A percentile compares a stretch with the other conserved stretches of the same genome.
phyloP scores from a whole-genome alignment of 345 rosid genomes.

The Eutrema heterophyllum region DNA sequence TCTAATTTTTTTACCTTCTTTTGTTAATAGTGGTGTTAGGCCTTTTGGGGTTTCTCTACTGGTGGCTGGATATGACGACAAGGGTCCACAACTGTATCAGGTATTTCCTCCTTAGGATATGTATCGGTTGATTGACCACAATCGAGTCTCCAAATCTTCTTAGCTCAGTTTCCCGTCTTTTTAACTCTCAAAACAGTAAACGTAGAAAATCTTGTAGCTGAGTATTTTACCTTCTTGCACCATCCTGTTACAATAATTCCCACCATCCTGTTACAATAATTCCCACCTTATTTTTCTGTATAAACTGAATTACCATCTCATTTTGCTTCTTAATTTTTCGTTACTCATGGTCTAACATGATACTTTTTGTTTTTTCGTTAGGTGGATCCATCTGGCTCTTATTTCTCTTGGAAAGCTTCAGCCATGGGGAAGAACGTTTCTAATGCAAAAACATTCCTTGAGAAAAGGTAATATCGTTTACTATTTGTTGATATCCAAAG shows the following conservation, averaged over 20 bases:
- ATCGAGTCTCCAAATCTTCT: neutral
- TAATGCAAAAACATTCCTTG: conserved; percentile 91
- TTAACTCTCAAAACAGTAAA: neutral
- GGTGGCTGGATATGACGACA: conserved; percentile 92
- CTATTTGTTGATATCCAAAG: neutral
- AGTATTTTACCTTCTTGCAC: neutral
- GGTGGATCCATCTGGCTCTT: conserved; percentile 98
- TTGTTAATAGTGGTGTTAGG: conserved; percentile 69
- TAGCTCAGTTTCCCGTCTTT: neutral
- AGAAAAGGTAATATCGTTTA: conserved; percentile 58
- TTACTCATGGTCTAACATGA: neutral
- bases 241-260: neutral
- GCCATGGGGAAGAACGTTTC: conserved; percentile 98
- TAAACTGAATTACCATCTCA: neutral
- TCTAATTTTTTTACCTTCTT: conserved; percentile 6
- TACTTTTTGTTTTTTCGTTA: conserved; percentile 10
- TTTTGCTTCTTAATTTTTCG: neutral
- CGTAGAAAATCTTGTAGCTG: neutral
- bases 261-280: neutral
- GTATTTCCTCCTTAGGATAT: conserved; percentile 32
- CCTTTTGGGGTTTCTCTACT: conserved; percentile 94
- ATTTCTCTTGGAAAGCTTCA: conserved; percentile 98
- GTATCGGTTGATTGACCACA: neutral
- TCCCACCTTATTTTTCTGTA: neutral
- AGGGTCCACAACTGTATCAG: conserved; percentile 94